Conservation (phyloP, 2,329 filamentous ascomycete genomes). For the Colletotrichum navitas region DNA sequence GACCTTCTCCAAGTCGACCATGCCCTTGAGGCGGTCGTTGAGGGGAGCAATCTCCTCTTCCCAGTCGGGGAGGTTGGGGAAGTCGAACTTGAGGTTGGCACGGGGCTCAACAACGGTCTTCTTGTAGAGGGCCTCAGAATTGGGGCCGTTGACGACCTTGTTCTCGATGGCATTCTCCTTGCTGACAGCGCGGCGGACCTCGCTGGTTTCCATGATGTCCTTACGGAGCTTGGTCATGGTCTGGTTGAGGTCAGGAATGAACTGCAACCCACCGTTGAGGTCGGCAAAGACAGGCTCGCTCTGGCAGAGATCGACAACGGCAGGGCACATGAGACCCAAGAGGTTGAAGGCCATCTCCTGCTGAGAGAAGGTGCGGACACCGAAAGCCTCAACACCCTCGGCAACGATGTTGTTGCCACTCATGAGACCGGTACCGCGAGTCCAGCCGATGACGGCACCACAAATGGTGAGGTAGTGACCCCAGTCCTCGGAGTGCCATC, state of each 20-base stretch:
- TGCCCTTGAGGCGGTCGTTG: constrained; percentile 90
- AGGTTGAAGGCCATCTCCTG: constrained; percentile 99
- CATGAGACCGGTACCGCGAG: constrained; percentile 98
- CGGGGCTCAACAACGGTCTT: constrained; percentile 93
- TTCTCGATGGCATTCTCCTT: constrained; percentile 98
- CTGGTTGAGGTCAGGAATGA: constrained; percentile 95
- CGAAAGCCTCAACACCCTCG: constrained; percentile 95
- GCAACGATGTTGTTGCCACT: constrained; percentile 97
- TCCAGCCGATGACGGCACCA: constrained; percentile 98
- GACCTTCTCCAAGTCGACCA: constrained; percentile 98
- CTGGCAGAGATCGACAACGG: constrained; percentile 96
- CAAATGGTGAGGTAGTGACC: constrained; percentile 97
- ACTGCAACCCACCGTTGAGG: constrained; percentile 96
- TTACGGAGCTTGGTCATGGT: constrained; percentile 94
- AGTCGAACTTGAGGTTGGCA: constrained; percentile 98
- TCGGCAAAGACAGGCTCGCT: constrained; percentile 96
- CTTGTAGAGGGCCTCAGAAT: constrained; percentile 92
- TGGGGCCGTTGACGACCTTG: constrained; percentile 95
- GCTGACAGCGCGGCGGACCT: constrained; percentile 91
- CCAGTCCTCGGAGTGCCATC: constrained; percentile 99
- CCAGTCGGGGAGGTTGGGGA: constrained; percentile 92
- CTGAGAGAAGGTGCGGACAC: constrained; percentile 98
- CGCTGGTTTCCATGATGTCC: constrained; percentile 94
- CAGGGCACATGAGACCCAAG: constrained; percentile 93
- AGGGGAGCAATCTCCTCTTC: constrained; percentile 90